Evolutionary conservation across 2,329 filamentous ascomycete species (phyloP), one percentile per base, ranked within the genome.

Genomic region (Sporothrix brunneoviolacea): DNA sequence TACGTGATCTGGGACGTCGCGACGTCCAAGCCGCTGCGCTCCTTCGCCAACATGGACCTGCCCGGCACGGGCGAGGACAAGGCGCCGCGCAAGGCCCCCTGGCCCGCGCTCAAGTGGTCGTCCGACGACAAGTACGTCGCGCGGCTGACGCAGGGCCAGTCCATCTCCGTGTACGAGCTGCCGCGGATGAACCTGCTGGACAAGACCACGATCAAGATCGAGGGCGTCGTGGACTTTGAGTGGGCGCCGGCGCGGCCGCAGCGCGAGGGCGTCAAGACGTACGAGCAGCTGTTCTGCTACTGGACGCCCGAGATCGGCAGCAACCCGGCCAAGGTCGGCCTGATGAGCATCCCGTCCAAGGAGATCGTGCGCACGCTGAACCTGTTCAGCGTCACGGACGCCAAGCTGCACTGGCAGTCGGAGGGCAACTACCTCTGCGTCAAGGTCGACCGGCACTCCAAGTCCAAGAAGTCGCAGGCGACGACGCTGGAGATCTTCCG

Each of bases 81-180:
- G 77, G 69, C 70, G 38, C 70, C 71, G 12, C 88, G 90, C 69
- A 96, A 96, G 79, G 83, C 94, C 61, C 88, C 93, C 64, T 98
- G 93, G 93, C 93, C 93, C 21, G 91, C 91, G 2, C 98, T 98
- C 82, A 98, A 98, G 75, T 98, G 93, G 93, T 97, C 93, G 27
- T 77, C 93, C 3, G 93, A 98, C 65, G 90, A 96, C 71, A 93
- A 94, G 69, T 98, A 95, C 67, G 91, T 97, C 55, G 93, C 93
- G 19, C 84, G 93, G 56, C 83, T 97, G 74, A 89, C 83, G 55
- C 90, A 89, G 58, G 87, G 86, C 58, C 82, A 90, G 59, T 89
- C 88, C 50, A 95, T 98, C 63, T 98, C 97, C 61, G 91, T 98
- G 66, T 97, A 95, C 66, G 90, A 96, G 65, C 77, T 90, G 8